Evolutionary conservation across 129 eudicot genomes (phyloP).

Genomic region (Flaveria linearis): DNA sequence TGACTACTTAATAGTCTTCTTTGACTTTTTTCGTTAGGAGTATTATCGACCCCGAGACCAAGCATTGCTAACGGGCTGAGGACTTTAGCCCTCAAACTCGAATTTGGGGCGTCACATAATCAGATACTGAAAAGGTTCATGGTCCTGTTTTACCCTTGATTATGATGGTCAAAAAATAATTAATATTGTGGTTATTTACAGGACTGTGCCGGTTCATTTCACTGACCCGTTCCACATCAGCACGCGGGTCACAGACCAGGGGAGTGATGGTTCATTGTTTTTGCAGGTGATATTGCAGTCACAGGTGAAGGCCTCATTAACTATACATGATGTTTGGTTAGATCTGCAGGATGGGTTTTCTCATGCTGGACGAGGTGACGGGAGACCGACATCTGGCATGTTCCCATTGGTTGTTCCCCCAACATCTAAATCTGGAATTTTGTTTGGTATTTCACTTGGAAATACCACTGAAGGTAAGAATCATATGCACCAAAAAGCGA

Average conservation of each 20-base stretch:
- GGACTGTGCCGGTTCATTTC: constrained; percentile 89
- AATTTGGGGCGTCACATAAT: constrained; percentile 87
- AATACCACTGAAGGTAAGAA: constrained; percentile 43
- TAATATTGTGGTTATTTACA: constrained; percentile 30
- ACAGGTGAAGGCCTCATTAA: constrained; percentile 85
- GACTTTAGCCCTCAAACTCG: constrained; percentile 85
- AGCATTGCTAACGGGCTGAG: constrained; percentile 78
- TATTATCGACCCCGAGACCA: constrained; percentile 49
- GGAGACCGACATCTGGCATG: constrained; percentile 70
- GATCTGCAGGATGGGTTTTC: constrained; percentile 94
- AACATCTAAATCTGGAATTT: constrained; percentile 69
- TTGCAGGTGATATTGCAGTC: constrained; percentile 89
- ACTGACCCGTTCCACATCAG: constrained; percentile 88
- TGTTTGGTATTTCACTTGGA: constrained; percentile 64
- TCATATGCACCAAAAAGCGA: neutral
- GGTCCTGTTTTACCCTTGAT: constrained; percentile 1
- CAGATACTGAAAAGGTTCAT: constrained; percentile 76
- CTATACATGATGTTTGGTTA: constrained; percentile 93
- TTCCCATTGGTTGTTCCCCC: constrained; percentile 82
- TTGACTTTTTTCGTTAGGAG: constrained; percentile 34
- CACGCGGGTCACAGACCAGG: constrained; percentile 77
- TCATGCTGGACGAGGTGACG: constrained; percentile 61
- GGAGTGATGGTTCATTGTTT: constrained; percentile 82
- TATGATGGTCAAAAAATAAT: constrained; percentile 14
- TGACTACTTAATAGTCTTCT: neutral